Conservation (phyloP, 441 rosid genomes). For the Gossypium laxum region DNA sequence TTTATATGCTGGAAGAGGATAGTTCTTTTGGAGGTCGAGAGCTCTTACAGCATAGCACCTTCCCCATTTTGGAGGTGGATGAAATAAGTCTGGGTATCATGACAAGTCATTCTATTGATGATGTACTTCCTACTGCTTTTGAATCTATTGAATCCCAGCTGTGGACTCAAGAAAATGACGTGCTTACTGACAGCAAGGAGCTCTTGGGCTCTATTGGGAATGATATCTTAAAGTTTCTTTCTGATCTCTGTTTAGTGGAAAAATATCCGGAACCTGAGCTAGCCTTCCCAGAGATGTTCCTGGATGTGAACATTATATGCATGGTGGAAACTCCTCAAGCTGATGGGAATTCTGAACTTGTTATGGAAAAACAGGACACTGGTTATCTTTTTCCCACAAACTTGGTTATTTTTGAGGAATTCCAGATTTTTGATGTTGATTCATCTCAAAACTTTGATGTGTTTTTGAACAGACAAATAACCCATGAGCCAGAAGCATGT, state of each 20-base stretch:
- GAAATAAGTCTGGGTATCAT: slow-evolving; percentile 38
- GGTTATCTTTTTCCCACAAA: slow-evolving; percentile 21
- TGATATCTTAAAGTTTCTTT: slow-evolving; percentile 36
- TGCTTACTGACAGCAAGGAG: slow-evolving; percentile 31
- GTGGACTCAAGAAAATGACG: slow-evolving; percentile 24
- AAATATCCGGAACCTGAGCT: slow-evolving; percentile 34
- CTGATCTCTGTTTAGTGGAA: slow-evolving; percentile 35
- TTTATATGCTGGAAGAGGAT: slow-evolving; percentile 36
- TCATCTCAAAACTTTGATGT: slow-evolving; percentile 34
- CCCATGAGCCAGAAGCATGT: slow-evolving; percentile 37
- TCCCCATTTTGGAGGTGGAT: slow-evolving; percentile 69
- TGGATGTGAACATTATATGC: slow-evolving; percentile 37
- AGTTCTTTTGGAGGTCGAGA: slow-evolving; percentile 29
- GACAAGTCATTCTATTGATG: slow-evolving; percentile 31
- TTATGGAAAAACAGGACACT: slow-evolving; percentile 21
- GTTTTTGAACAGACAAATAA: slow-evolving; percentile 32
- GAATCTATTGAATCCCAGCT: slow-evolving; percentile 28
- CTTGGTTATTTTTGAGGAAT: slow-evolving; percentile 47
- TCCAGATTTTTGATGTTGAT: slow-evolving; percentile 39
- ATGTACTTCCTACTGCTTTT: slow-evolving; percentile 43
- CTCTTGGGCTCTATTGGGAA: slow-evolving; percentile 33
- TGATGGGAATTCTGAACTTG: slow-evolving; percentile 24
- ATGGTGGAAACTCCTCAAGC: slow-evolving; percentile 31
- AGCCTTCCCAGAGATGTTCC: slow-evolving; percentile 22
- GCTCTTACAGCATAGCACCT: slow-evolving; percentile 27